A percentile compares a stretch with the other conserved stretches of the same genome.
Evolutionary conservation across 2,329 filamentous ascomycete species (phyloP).

Genomic region (Cercospora sp.): DNA sequence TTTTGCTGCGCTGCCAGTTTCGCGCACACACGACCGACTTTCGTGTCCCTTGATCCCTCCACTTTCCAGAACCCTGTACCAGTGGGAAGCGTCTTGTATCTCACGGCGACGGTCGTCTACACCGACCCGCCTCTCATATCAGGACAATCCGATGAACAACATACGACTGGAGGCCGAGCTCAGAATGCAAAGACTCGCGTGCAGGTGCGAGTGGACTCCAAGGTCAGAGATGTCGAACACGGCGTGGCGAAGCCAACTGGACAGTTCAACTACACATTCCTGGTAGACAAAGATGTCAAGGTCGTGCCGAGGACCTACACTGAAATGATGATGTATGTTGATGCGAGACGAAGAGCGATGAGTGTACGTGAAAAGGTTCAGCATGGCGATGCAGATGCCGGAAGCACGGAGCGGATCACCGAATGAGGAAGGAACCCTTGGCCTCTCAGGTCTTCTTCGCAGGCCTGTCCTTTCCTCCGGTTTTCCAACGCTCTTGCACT

Average conservation of each 20-base stretch:
- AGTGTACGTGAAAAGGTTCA: constrained; percentile 50
- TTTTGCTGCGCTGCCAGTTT: constrained; percentile 74
- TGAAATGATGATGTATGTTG: constrained; percentile 66
- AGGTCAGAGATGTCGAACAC: constrained; percentile 71
- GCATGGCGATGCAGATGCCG: constrained; percentile 35
- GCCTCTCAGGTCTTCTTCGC: neutral
- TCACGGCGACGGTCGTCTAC: constrained; percentile 71
- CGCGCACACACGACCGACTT: constrained; percentile 67
- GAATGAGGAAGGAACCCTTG: constrained; percentile 23
- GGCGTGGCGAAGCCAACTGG: constrained; percentile 67
- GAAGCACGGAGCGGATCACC: constrained; percentile 33
- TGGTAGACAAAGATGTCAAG: constrained; percentile 63
- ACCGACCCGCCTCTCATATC: constrained; percentile 61
- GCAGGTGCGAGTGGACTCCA: constrained; percentile 70
- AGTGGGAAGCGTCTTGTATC: constrained; percentile 71
- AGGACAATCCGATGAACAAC: constrained; percentile 39
- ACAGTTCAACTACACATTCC: constrained; percentile 75
- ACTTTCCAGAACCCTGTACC: constrained; percentile 75
- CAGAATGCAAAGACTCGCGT: constrained; percentile 57
- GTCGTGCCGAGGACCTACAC: constrained; percentile 65
- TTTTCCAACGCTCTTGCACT: neutral
- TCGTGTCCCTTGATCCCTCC: constrained; percentile 70
- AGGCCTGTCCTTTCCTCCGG: neutral
- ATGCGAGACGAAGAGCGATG: constrained; percentile 58
- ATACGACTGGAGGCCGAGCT: constrained; percentile 32